Conservation (phyloP, 2,329 filamentous ascomycete genomes). For the Arachnomyces sp. region DNA sequence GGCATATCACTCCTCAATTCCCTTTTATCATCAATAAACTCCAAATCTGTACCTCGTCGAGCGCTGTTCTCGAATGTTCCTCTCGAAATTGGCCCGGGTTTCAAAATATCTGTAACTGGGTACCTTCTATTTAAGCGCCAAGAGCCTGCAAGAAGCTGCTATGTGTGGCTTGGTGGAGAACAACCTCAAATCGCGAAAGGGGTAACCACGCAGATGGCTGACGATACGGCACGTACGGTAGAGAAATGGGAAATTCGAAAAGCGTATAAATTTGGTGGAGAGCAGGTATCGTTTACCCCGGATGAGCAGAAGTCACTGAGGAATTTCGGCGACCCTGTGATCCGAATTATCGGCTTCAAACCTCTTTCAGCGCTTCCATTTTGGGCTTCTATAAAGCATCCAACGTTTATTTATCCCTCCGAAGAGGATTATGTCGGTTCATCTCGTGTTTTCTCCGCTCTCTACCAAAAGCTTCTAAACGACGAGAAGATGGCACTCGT, state of each 20-base stretch:
- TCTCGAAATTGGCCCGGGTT: constrained; percentile 74
- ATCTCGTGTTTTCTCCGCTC: constrained; percentile 81
- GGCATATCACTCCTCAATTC: constrained; percentile 73
- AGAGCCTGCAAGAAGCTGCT: constrained; percentile 71
- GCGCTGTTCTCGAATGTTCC: constrained; percentile 81
- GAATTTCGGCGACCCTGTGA: constrained; percentile 71
- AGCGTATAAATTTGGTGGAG: constrained; percentile 92
- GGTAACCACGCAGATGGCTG: constrained; percentile 66
- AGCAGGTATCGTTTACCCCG: constrained; percentile 75
- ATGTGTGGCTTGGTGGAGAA: constrained; percentile 83
- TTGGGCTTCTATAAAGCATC: constrained; percentile 80
- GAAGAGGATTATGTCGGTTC: constrained; percentile 87
- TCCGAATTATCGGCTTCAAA: constrained; percentile 93
- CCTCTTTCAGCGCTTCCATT: constrained; percentile 63
- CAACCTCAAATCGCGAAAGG: constrained; percentile 70
- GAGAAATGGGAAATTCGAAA: constrained; percentile 78
- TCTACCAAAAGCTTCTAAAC: constrained; percentile 78
- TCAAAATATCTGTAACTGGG: constrained; percentile 86
- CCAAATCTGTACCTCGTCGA: constrained; percentile 77
- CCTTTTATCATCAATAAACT: constrained; percentile 80
- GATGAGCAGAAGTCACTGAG: constrained; percentile 75
- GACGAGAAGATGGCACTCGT: constrained; percentile 75
- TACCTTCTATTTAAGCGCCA: constrained; percentile 86
- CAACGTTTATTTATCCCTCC: constrained; percentile 87
- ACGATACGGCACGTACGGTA: constrained; percentile 68